Evolutionary conservation across 345 rosid species (phyloP).

Genomic region (Balakata baccata): DNA sequence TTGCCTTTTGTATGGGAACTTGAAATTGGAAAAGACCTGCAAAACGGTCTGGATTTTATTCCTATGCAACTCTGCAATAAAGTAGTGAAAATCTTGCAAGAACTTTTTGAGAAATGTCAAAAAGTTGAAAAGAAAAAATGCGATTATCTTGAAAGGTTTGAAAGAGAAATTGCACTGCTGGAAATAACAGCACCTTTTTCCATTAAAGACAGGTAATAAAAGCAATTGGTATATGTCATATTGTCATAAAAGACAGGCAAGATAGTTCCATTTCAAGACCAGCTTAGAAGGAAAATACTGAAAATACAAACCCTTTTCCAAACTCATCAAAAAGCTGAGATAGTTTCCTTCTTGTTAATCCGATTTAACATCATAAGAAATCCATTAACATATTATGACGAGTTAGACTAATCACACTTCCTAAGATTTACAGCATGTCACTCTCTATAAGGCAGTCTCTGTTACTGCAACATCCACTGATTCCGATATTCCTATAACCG

Average conservation of each 20-base stretch:
- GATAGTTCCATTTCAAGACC: too few species aligned
- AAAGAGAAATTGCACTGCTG: background rate
- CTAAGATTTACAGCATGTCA: slow-evolving; percentile 34
- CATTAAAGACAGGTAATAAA: background rate
- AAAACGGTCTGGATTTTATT: background rate
- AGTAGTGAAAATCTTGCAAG: background rate
- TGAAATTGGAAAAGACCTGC: slow-evolving; percentile 4
- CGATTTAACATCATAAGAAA: slow-evolving; percentile 26
- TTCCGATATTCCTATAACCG: slow-evolving; percentile 4
- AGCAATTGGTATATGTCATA: background rate
- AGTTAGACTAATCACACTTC: slow-evolving; percentile 42
- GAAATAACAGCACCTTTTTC: background rate
- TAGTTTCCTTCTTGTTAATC: slow-evolving; percentile 30
- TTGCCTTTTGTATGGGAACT: background rate
- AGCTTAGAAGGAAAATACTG: background rate
- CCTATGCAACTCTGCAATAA: background rate
- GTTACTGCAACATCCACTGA: slow-evolving; percentile 25
- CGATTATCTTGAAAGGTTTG: background rate
- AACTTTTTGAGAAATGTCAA: background rate
- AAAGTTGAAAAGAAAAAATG: background rate
- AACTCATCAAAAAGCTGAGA: slow-evolving; percentile 14
- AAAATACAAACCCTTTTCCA: slow-evolving; percentile 1
- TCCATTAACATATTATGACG: slow-evolving; percentile 2
- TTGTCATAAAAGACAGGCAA: background rate
- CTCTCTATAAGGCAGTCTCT: slow-evolving; percentile 30